Conservation (phyloP, 371 early-diverging fungal species). For the Mucor indicus region DNA sequence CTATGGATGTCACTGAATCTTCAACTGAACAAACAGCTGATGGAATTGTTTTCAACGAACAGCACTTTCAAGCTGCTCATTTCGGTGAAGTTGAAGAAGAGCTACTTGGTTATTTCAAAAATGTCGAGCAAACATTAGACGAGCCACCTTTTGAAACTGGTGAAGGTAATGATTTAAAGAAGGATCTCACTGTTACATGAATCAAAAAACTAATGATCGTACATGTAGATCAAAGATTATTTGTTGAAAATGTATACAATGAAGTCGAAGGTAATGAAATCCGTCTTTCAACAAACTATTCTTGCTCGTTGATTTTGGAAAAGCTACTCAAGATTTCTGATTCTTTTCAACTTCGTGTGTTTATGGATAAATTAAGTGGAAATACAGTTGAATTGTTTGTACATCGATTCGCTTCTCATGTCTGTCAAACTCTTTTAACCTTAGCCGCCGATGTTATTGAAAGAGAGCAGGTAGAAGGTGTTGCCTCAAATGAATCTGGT, state of each 20-base stretch:
- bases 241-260: conserved; percentile 73
- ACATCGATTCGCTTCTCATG: conserved; percentile 86
- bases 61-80: conserved; percentile 48
- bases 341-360: conserved; percentile 71
- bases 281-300: conserved; percentile 69
- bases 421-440: conserved; percentile 73
- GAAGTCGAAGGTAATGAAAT: conserved; percentile 80
- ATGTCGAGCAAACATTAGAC: conserved; percentile 71
- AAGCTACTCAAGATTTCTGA: conserved; percentile 71
- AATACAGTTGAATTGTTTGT: conserved; percentile 67
- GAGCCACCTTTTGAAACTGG: conserved; percentile 64
- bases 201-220: no score
- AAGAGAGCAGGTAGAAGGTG: conserved; percentile 56
- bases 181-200: no score
- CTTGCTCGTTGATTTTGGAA: conserved; percentile 78
- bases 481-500: conserved; percentile 20
- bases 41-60: conserved; percentile 21
- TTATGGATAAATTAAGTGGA: conserved; percentile 65
- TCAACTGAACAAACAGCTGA: conserved; percentile 1
- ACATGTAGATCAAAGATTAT: conserved; percentile 68
- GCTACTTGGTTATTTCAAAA: conserved; percentile 68
- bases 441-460: conserved; percentile 74
- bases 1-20: conserved; percentile 10
- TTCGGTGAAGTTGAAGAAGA: conserved; percentile 69
- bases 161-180: conserved; percentile 68